Conservation (phyloP, 345 rosid species). For the Sisymbrium irio region DNA sequence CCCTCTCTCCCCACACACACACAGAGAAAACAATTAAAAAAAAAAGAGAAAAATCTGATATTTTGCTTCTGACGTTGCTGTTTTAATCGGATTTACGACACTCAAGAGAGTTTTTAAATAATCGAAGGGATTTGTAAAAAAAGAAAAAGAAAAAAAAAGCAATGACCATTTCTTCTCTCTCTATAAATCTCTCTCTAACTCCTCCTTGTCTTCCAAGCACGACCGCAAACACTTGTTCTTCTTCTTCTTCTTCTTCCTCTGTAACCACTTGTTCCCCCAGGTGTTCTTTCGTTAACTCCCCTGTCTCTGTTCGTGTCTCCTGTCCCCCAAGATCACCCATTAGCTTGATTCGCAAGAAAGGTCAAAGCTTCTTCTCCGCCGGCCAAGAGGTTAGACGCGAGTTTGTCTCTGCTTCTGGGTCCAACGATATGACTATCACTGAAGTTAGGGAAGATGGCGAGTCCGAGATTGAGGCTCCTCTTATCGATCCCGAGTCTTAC, state of each 20-base stretch:
- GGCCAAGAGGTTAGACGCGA: constrained; percentile 9
- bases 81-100: constrained; percentile 17
- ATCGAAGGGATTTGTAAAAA: too few species aligned
- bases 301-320: constrained; percentile 24
- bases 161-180: constrained; percentile 47
- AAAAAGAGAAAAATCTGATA: not conserved
- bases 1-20: not conserved
- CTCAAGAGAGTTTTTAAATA: not conserved
- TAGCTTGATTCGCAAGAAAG: constrained; percentile 26
- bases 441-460: constrained; percentile 49
- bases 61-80: constrained; percentile 16
- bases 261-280: constrained; percentile 15
- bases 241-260: constrained; percentile 25
- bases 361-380: not conserved
- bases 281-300: constrained; percentile 12
- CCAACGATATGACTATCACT: constrained; percentile 48
- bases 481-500: constrained; percentile 49
- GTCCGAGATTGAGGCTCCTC: constrained; percentile 44
- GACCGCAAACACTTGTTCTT: constrained; percentile 7
- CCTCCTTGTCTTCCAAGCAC: constrained; percentile 32
- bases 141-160: not conserved
- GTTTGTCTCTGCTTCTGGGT: constrained; percentile 25
- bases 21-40: too few species aligned
- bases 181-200: constrained; percentile 49
- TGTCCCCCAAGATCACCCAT: constrained; percentile 38